Evolutionary conservation across 768 basidiomycete species (phyloP), one percentile per base, ranked within the genome.

Genomic region (Tulasnella sp.): DNA sequence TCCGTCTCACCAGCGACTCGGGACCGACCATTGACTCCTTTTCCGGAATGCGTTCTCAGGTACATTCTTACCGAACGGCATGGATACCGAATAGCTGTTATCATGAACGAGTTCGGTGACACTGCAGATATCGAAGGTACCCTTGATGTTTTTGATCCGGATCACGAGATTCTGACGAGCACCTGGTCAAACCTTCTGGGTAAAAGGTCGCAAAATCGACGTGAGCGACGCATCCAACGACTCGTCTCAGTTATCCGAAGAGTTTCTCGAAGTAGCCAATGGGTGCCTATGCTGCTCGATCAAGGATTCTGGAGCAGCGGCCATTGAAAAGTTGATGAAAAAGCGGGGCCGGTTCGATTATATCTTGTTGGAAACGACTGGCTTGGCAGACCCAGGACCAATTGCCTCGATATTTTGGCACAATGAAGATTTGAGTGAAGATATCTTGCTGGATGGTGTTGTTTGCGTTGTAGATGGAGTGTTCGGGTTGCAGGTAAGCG

Each of bases 221-320:
- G 87, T 98, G 9, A 87, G 92, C 3, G 90, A 91, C 15, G 67
- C 25, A 11, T 72, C 68, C 40, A 80, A 83, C 84, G 2, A 88
- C 89, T 88, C 89, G 40, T 88, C 90, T 79, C 89, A 89, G 69
- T 85, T 88, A 67, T 90, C 91, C 0, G 91, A 94, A 81, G 94
- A 96, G 80, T 89, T 97, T 80, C 88, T 99, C 12, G 96, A 97
- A 79, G 87, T 99, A 1, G 91, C 95, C 0, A 97, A 99, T 82
- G 97, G 97, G 22, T 99, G 97, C 82, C 83, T 99, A n/a, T 99
- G 97, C 83, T 99, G 97, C 82, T 96, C 95, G 77, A 93, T 98
- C 84, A 97, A 97, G 80, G 96, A 99, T 81, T 86, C 90, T 14
- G 97, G 97, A 1, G 87, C 93, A 0, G 93, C 95, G 29, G 95